phyloP scores from a whole-genome alignment of 2,329 filamentous ascomycete genomes.

The Alternaria novae-zelandiae region DNA sequence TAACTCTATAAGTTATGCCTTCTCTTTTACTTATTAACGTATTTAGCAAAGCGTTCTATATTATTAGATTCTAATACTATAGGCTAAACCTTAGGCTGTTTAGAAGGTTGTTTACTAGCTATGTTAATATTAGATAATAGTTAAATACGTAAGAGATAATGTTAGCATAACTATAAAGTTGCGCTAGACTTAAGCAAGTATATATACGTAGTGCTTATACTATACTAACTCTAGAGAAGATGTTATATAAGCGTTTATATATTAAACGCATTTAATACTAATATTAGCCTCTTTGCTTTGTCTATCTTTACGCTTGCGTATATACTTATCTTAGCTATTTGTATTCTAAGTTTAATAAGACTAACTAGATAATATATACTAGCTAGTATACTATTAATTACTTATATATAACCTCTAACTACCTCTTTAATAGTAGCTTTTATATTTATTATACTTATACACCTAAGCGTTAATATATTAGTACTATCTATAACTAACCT shows the following conservation, averaged over 20 bases:
- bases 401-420: constrained; percentile 55
- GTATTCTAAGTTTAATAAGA: constrained; percentile 54
- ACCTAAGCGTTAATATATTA: constrained; percentile 55
- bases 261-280: background rate
- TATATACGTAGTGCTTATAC: background rate
- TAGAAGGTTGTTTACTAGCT: background rate
- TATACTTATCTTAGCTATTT: constrained; percentile 54
- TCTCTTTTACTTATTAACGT: background rate
- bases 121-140: background rate
- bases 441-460: constrained; percentile 59
- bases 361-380: constrained; percentile 56
- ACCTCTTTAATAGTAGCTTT: constrained; percentile 55
- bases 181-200: background rate
- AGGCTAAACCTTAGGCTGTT: background rate
- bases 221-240: background rate
- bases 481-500: constrained; percentile 51
- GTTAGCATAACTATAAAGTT: background rate
- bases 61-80: background rate
- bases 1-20: background rate
- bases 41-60: background rate
- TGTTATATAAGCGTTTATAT: background rate
- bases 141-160: background rate
- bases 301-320: constrained; percentile 48
- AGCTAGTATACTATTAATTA: constrained; percentile 60
- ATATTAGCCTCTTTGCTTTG: background rate